Percentiles rank a stretch among this genome's conserved stretches.
Conservation (phyloP, 1,139 yeast genomes). For the Suhomyces maxii region DNA sequence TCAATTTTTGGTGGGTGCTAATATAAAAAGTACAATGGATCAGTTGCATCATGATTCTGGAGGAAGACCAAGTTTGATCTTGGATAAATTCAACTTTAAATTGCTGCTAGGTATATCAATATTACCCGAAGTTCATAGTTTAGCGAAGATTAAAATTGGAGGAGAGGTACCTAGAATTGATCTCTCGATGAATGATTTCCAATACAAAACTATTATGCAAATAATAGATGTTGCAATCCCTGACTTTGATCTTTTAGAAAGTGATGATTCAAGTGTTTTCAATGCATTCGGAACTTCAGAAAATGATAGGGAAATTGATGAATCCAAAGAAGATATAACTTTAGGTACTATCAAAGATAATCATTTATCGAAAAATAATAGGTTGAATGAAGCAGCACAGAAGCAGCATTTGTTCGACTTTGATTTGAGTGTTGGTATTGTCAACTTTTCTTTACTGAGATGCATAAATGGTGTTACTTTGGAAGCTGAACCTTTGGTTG, state of each 20-base stretch:
- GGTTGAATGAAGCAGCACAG: conserved; percentile 9
- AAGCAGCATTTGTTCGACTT: conserved; percentile 71
- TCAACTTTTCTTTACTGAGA: conserved; percentile 63
- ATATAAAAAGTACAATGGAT: conserved; percentile 71
- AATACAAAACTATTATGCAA: conserved; percentile 84
- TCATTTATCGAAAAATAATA: neutral
- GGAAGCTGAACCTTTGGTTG: conserved; percentile 68
- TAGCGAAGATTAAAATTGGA: conserved; percentile 71
- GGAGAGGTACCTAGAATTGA: conserved; percentile 78
- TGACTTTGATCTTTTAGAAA: conserved; percentile 38
- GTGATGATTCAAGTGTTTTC: conserved; percentile 35
- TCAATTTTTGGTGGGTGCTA: conserved; percentile 83
- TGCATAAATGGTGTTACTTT: conserved; percentile 64
- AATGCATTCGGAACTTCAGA: conserved; percentile 31
- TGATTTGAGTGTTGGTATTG: conserved; percentile 63
- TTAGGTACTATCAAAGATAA: neutral
- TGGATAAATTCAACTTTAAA: conserved; percentile 75
- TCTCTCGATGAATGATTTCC: conserved; percentile 80
- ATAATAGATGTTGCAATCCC: conserved; percentile 74
- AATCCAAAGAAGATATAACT: conserved; percentile 5
- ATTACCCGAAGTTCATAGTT: conserved; percentile 71
- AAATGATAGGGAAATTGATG: conserved; percentile 23
- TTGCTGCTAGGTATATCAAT: conserved; percentile 79
- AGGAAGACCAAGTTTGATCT: conserved; percentile 52
- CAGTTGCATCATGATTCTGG: conserved; percentile 53